Conservation (phyloP, 176 grass and related monocot genomes). For the Ensete glaucum region DNA sequence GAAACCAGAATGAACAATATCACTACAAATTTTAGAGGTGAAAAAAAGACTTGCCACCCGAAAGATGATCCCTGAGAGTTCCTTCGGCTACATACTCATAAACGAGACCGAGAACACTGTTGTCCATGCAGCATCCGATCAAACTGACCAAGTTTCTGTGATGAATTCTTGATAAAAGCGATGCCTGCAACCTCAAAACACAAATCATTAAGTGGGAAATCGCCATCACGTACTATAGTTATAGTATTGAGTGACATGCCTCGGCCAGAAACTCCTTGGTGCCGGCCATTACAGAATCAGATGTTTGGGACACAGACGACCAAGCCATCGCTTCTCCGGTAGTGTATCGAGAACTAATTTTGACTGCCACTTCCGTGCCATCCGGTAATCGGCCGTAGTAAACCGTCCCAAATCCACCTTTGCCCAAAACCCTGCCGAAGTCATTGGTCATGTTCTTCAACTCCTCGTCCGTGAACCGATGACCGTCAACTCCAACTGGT, state of each 20-base stretch:
- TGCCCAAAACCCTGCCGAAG: neutral
- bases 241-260: neutral
- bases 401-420: conserved; percentile 1
- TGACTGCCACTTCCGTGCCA: neutral
- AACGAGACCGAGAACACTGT: neutral
- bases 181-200: neutral
- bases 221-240: neutral
- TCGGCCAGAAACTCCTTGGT: conserved; percentile 6
- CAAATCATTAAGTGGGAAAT: neutral
- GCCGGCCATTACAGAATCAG: neutral
- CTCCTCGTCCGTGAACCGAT: neutral
- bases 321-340: neutral
- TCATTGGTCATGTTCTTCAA: neutral
- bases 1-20: no score
- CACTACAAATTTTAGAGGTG: neutral
- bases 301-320: neutral
- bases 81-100: conserved; percentile 1
- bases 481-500: neutral
- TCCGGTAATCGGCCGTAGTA: neutral
- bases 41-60: neutral
- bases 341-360: neutral
- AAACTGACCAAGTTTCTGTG: neutral
- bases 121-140: conserved; percentile 1
- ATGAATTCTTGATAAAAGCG: neutral
- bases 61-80: neutral